Base-by-base conservation (phyloP, 768 basidiomycete species). In the Termitomyces sp. region DNA sequence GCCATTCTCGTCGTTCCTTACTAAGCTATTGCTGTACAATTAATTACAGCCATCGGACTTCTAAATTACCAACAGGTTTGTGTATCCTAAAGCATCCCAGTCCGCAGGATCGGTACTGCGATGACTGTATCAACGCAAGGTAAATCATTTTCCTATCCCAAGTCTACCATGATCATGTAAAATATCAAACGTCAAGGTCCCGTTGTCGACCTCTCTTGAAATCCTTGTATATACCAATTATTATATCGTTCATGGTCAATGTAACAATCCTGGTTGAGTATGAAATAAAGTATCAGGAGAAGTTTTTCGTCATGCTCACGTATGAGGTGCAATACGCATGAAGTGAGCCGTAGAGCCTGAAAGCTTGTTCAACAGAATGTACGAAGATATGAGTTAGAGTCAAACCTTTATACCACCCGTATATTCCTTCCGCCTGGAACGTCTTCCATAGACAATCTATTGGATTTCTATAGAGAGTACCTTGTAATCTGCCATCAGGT, bases 391-490 rank as follows among this genome's bases (percentile, higher is more conserved):
- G n/a, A 40, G 33, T 8, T 22, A 28, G 2, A 36, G 30, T 18
- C 64, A 14, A 62, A 83, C 93, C 95, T 77, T 98, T 98, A 76
- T 99, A 99, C 90, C 89, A 92, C n/a, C 93, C 97, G 24, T 83
- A 76, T 10, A 94, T 72, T 33, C 97, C 97, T 74, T 99, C 97
- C 0, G 87, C 76, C 68, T 86, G 86, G 62, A 92, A 81, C 0
- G 97, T 99, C 78, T 97, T 98, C 92, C 90, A 96, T 51, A 99
- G 76, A 74, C 96, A 98, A 65, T 98, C 94, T 65, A 98, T 86
- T 3, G 95, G 95, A 67, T 90, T 94, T 70, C 81, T 90, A 74
- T 98, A 97, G 20, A 95, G 73, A 1, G 84, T 75, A 13, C 94
- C 95, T 60, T 84, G 81, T 30, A 82, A 68, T 63, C 76, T 85